Evolutionary conservation across 2,329 filamentous ascomycete species (phyloP).

Genomic region (Chrysoporthe austroafricana): DNA sequence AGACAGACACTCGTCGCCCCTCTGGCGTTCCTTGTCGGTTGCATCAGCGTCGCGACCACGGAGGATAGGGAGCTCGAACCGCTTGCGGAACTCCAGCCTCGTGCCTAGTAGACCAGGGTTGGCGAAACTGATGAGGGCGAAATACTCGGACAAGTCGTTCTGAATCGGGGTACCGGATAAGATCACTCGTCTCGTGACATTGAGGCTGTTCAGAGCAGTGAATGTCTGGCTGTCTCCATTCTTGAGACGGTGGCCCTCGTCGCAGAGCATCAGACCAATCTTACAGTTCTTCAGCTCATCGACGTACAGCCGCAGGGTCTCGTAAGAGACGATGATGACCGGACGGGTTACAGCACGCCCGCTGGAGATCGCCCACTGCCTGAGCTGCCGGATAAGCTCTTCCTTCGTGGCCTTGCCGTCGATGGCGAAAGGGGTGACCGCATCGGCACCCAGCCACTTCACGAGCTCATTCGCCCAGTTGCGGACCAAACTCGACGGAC

Average conservation of each 20-base stretch:
- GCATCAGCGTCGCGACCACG: conserved; percentile 90
- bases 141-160: conserved; percentile 98
- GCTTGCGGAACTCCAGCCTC: conserved; percentile 88
- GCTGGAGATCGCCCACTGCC: conserved; percentile 91
- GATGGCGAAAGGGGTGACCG: conserved; percentile 90
- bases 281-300: conserved; percentile 87
- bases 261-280: conserved; percentile 91
- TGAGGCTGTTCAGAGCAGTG: conserved; percentile 84
- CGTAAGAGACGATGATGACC: conserved; percentile 96
- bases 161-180: conserved; percentile 97
- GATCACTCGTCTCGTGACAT: conserved; percentile 90
- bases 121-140: conserved; percentile 92
- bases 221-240: conserved; percentile 97
- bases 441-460: conserved; percentile 94
- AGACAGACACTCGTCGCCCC: conserved; percentile 79
- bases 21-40: conserved; percentile 77
- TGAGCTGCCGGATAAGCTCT: conserved; percentile 84
- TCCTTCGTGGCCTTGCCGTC: conserved; percentile 97
- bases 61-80: conserved; percentile 90
- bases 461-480: conserved; percentile 98
- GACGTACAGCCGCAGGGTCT: conserved; percentile 88
- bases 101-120: conserved; percentile 92
- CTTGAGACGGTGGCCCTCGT: conserved; percentile 95
- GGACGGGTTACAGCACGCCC: conserved; percentile 89
- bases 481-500: conserved; percentile 91